These are phyloP conservation scores for Suillus discolor DNA, from an alignment of 768 basidiomycete genomes.

Conservation along the genomic window DNA sequence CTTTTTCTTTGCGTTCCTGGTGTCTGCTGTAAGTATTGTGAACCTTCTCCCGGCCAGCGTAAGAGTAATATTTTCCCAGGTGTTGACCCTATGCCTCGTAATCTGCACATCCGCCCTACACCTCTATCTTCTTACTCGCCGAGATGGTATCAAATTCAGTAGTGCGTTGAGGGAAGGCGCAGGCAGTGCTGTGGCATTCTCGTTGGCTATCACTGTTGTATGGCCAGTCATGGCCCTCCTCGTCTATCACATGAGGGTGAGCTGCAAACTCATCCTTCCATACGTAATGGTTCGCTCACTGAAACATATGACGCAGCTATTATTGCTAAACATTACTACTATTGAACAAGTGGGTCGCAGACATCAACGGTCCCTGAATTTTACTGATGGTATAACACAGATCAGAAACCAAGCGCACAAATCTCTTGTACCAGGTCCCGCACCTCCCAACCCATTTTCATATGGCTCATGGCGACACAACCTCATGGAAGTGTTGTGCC, in stretches of 20 bases:
- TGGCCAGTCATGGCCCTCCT: conserved; percentile 85
- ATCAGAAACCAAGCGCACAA: conserved; percentile 87
- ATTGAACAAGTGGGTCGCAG: conserved; percentile 79
- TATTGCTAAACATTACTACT: conserved; percentile 90
- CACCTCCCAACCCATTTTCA: conserved; percentile 86
- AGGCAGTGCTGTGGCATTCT: conserved; percentile 84
- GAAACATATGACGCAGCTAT: conserved; percentile 47
- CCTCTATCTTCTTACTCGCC: conserved; percentile 64
- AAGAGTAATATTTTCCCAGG: conserved; percentile 43
- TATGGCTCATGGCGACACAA: conserved; percentile 79
- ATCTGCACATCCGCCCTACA: conserved; percentile 86
- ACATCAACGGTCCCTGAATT: conserved; percentile 14
- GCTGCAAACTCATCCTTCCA: conserved; percentile 27
- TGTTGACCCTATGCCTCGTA: conserved; percentile 71
- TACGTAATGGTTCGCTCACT: conserved; percentile 8
- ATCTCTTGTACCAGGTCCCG: conserved; percentile 58
- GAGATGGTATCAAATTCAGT: conserved; percentile 49
- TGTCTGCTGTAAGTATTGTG: conserved; percentile 61
- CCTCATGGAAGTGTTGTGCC: conserved; percentile 72
- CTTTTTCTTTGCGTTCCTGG: conserved; percentile 85
- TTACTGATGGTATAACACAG: conserved; percentile 38
- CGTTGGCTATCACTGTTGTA: conserved; percentile 68
- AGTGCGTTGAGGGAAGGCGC: conserved; percentile 51
- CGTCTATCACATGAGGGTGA: conserved; percentile 83
- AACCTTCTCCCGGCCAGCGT: neutral